These are phyloP conservation scores for Podaxis sp. DNA, from an alignment of 768 basidiomycete genomes.

Conservation along the genomic window DNA sequence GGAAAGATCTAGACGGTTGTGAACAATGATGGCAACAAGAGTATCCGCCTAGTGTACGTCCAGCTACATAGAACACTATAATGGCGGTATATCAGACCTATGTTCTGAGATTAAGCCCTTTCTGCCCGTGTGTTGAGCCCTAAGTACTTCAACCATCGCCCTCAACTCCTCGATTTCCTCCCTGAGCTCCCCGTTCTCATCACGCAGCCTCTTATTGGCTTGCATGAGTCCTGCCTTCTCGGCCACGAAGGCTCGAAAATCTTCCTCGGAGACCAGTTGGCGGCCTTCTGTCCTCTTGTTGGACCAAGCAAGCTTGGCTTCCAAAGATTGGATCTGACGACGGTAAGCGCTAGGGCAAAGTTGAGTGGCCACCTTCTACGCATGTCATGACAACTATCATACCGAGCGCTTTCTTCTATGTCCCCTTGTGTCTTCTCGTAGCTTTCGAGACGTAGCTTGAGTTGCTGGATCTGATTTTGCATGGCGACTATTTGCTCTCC, in stretches of 20 bases:
- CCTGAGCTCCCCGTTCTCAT: conserved; percentile 52
- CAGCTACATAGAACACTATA: conserved; percentile 14
- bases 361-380: conserved; percentile 4
- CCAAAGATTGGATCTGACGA: conserved; percentile 61
- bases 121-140: conserved; percentile 50
- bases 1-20: conserved; percentile 1
- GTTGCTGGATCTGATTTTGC: conserved; percentile 59
- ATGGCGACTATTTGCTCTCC: conserved; percentile 57
- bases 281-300: conserved; percentile 42
- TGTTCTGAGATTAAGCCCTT: conserved; percentile 45
- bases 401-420: conserved; percentile 64
- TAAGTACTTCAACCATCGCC: conserved; percentile 70
- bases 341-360: conserved; percentile 45
- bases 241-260: conserved; percentile 43
- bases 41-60: not conserved
- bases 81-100: conserved; percentile 37
- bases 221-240: conserved; percentile 48
- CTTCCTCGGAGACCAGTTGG: conserved; percentile 32
- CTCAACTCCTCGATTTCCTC: conserved; percentile 59
- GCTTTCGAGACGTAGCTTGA: conserved; percentile 63
- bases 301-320: conserved; percentile 51
- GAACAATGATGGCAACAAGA: not conserved
- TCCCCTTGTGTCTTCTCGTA: conserved; percentile 51
- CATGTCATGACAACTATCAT: conserved; percentile 20
- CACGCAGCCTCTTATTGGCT: conserved; percentile 52